Evolutionary conservation across 2,329 filamentous ascomycete genomes (phyloP), one percentile per base, ranked within the genome.

Genomic region (Xylariaceae sp.): DNA sequence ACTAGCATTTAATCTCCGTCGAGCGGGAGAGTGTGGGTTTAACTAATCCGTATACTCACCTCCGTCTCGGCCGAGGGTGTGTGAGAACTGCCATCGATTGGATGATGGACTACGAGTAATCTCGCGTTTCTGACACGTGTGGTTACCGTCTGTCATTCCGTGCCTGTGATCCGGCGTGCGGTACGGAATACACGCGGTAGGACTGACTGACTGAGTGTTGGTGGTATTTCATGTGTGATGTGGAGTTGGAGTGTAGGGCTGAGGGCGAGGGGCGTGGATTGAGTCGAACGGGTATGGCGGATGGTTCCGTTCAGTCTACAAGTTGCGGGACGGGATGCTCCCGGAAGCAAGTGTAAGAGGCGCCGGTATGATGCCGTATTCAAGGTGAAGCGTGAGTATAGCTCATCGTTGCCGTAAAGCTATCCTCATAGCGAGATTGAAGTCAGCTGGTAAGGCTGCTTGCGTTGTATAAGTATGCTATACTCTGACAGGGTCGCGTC

Each of bases 231-330:
- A 30, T 30, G 23, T 30, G 23, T 30, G 23, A 30, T 30, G 23
- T 30, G 23, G 23, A 30, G 23, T 30, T 42, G 37, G 44, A 47
- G 11, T 42, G 45, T 57, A 60, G 54, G 54, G 58, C 58, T 57
- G 58, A 60, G 30, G 30, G 30, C 49, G 45, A 51, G 35, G 45
- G 44, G 44, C 4, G 44, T 47, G 44, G 13, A 42, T 13, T 13
- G 37, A 42, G 9, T 42, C 2, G 37, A 42, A 10, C 37, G 9
- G 23, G 3, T 30, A 30, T 30, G 23, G 23, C 23, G 23, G 23
- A 30, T 30, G 23, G 23, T 30, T 30, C 23, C 23, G 23, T 30
- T 4, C 3, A 30, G 3, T 6, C 1, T 30, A 4, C 23, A 5
- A 30, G 23, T 30, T 30, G 23, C 23, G 23, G 23, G 23, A 30